Conservation (phyloP, 2,329 filamentous ascomycete genomes). For the Fusarium cyanostomum region DNA sequence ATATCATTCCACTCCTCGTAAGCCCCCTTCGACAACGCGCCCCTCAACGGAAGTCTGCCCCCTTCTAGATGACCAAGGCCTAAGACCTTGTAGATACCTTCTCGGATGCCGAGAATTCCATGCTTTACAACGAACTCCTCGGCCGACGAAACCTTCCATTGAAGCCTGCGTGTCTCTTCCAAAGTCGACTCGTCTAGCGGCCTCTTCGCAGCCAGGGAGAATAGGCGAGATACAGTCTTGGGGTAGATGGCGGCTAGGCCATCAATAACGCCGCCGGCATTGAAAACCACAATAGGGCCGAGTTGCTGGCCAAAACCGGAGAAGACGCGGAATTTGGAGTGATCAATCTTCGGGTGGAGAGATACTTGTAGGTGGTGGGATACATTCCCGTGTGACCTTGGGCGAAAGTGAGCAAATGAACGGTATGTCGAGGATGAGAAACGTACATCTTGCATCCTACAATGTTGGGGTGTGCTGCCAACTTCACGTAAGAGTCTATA, state of each 20-base stretch:
- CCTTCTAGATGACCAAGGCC: constrained; percentile 67
- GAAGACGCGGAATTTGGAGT: constrained; percentile 66
- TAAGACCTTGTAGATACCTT: constrained; percentile 65
- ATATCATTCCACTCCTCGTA: constrained; percentile 24
- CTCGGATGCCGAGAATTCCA: constrained; percentile 72
- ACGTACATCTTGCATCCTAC: constrained; percentile 75
- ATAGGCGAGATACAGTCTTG: constrained; percentile 67
- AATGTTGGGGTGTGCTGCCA: constrained; percentile 71
- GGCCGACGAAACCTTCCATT: constrained; percentile 68
- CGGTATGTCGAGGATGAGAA: constrained; percentile 59
- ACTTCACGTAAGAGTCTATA: constrained; percentile 62
- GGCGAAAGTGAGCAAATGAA: constrained; percentile 58
- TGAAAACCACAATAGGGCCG: constrained; percentile 69
- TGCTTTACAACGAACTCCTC: constrained; percentile 70
- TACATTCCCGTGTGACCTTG: constrained; percentile 72
- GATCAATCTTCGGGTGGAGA: constrained; percentile 65
- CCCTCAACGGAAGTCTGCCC: constrained; percentile 66
- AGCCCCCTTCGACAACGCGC: constrained; percentile 60
- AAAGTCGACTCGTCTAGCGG: constrained; percentile 53
- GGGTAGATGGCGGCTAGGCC: constrained; percentile 73
- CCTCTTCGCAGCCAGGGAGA: constrained; percentile 54
- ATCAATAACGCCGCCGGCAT: constrained; percentile 72
- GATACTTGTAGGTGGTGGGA: constrained; percentile 69
- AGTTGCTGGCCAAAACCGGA: constrained; percentile 73
- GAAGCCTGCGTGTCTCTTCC: constrained; percentile 64